These are phyloP conservation scores for Physocladia obscura DNA, from an alignment of 192 early-diverging fungal genomes.

Conservation along the genomic window DNA sequence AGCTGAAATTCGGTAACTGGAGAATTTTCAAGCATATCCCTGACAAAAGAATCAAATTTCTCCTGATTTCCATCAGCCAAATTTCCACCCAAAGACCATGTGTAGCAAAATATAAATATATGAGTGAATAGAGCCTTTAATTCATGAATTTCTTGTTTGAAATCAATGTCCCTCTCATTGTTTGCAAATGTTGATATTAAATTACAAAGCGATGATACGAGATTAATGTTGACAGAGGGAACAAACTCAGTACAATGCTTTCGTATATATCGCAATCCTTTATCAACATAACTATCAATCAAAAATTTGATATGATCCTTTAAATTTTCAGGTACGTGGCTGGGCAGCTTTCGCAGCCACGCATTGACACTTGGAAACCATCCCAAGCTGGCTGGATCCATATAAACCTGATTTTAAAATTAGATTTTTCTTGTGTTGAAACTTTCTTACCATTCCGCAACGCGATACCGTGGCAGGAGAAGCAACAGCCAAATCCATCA, in stretches of 20 bases:
- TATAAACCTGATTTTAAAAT: conserved; percentile 34
- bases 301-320: conserved; percentile 41
- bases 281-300: conserved; percentile 47
- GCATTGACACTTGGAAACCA: conserved; percentile 51
- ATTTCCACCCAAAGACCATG: conserved; percentile 60
- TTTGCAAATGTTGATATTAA: conserved; percentile 51
- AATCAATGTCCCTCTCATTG: conserved; percentile 44
- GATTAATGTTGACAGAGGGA: conserved; percentile 52
- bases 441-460: conserved; percentile 57
- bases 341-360: conserved; percentile 48
- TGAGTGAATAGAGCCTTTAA: conserved; percentile 44
- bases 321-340: conserved; percentile 35
- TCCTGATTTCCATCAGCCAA: conserved; percentile 60
- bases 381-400: conserved; percentile 57
- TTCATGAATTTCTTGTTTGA: conserved; percentile 37
- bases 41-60: conserved; percentile 54
- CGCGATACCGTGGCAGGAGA: conserved; percentile 62
- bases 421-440: not conserved
- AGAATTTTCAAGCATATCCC: conserved; percentile 47
- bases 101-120: conserved; percentile 59
- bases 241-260: conserved; percentile 56
- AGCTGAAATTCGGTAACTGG: conserved; percentile 49
- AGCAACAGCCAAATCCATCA: conserved; percentile 61
- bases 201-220: conserved; percentile 52
- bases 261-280: conserved; percentile 51